These are phyloP conservation scores for Daldinia childiae DNA, from an alignment of 495 filamentous ascomycete genomes.

Conservation along the genomic window DNA sequence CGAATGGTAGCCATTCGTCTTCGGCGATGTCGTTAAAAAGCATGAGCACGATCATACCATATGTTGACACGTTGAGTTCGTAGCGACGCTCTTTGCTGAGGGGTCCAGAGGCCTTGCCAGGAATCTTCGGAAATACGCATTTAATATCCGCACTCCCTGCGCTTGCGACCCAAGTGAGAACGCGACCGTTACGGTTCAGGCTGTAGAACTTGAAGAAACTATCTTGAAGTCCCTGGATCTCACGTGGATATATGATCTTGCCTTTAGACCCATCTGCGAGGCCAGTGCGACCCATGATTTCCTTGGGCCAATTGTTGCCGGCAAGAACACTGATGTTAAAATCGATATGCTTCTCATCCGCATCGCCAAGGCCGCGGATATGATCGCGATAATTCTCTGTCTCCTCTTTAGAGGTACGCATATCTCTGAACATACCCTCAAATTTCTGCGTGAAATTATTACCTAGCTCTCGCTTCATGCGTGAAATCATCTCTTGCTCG, in stretches of 20 bases:
- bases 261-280: constrained; percentile 61
- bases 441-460: constrained; percentile 92
- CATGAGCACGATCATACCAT: constrained; percentile 87
- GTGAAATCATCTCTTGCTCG: constrained; percentile 93
- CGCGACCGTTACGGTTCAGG: constrained; percentile 83
- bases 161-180: constrained; percentile 79
- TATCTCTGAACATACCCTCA: constrained; percentile 98
- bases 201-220: constrained; percentile 93
- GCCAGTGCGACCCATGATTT: constrained; percentile 69
- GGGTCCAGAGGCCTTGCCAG: constrained; percentile 67
- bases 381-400: constrained; percentile 76
- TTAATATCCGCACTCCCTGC: constrained; percentile 85
- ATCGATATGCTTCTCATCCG: constrained; percentile 74
- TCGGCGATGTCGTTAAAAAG: constrained; percentile 84
- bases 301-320: constrained; percentile 92
- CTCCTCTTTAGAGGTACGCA: constrained; percentile 89
- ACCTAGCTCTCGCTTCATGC: constrained; percentile 95
- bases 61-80: constrained; percentile 92
- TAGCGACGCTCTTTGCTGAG: constrained; percentile 77
- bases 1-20: constrained; percentile 73
- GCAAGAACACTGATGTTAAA: constrained; percentile 87
- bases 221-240: constrained; percentile 78
- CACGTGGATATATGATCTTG: constrained; percentile 74
- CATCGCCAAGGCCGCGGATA: constrained; percentile 68
- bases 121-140: constrained; percentile 75